Evolutionary conservation across 1,284 basidiomycete species (phyloP).

Genomic region (Tetrapyrgos nigripes): DNA sequence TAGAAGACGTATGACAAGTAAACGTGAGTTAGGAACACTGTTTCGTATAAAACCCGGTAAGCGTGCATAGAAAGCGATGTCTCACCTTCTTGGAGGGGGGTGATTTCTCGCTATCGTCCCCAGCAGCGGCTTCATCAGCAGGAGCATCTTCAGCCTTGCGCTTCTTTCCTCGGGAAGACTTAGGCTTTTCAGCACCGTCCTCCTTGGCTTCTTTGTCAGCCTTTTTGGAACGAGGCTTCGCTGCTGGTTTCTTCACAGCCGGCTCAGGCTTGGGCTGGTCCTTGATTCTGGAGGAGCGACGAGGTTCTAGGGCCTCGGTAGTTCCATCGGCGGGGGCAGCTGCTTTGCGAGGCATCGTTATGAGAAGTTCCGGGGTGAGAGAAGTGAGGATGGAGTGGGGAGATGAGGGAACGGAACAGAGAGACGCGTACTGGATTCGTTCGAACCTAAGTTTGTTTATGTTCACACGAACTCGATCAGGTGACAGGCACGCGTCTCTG

Average conservation of each 20-base stretch:
- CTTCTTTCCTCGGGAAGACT: conserved; percentile 63
- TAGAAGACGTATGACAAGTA: conserved; percentile 5
- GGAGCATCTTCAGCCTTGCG: conserved; percentile 50
- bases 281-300: conserved; percentile 77
- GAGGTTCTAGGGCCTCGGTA: conserved; percentile 52
- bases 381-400: conserved; percentile 1
- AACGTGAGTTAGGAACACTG: conserved; percentile 4
- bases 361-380: background rate
- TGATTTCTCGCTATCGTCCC: conserved; percentile 31
- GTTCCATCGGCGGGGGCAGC: conserved; percentile 47
- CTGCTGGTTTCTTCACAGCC: conserved; percentile 59
- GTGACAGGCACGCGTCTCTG: too few relatives aligned
- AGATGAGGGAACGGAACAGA: conserved; percentile 8
- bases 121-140: conserved; percentile 39
- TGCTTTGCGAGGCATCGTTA: conserved; percentile 73
- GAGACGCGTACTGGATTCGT: background rate
- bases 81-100: conserved; percentile 62
- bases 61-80: conserved; percentile 9
- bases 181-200: conserved; percentile 54
- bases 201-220: conserved; percentile 34
- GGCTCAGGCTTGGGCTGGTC: conserved; percentile 63
- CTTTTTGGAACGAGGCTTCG: conserved; percentile 70
- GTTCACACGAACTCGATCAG: background rate
- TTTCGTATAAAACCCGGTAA: background rate
- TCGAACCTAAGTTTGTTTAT: conserved; percentile 3